These are phyloP conservation scores for Colletotrichum sublineola DNA, from an alignment of 2,329 filamentous ascomycete genomes.

Conservation along the genomic window DNA sequence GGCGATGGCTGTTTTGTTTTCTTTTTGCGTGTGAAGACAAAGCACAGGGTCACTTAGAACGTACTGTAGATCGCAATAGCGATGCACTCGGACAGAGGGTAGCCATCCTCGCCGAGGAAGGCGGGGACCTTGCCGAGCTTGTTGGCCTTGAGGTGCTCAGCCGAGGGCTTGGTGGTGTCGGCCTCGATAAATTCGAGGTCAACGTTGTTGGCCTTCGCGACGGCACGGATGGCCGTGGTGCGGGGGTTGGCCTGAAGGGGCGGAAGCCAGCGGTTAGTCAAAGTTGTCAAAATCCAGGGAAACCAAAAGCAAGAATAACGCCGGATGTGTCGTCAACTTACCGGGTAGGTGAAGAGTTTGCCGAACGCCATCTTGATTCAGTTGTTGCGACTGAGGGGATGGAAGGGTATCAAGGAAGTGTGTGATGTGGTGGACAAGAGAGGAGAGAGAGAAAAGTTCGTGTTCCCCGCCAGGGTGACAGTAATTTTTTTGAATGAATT, in stretches of 20 bases:
- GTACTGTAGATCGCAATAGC: slow-evolving; percentile 98
- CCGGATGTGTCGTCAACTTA: slow-evolving; percentile 58
- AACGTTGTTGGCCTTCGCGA: slow-evolving; percentile 97
- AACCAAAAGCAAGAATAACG: not conserved
- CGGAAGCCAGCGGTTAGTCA: slow-evolving; percentile 51
- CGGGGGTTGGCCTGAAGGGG: slow-evolving; percentile 83
- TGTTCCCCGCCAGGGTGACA: slow-evolving; percentile 34
- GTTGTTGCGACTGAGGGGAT: slow-evolving; percentile 46
- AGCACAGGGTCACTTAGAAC: slow-evolving; percentile 57
- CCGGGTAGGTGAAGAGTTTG: slow-evolving; percentile 92
- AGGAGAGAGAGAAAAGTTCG: slow-evolving; percentile 46
- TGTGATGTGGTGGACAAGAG: slow-evolving; percentile 47
- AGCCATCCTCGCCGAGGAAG: slow-evolving; percentile 94
- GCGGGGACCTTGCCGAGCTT: slow-evolving; percentile 91
- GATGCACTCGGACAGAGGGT: slow-evolving; percentile 87
- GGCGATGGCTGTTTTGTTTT: slow-evolving; percentile 17
- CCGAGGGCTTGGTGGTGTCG: slow-evolving; percentile 72
- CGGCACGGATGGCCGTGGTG: slow-evolving; percentile 87
- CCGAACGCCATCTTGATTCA: slow-evolving; percentile 89
- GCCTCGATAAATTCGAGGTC: slow-evolving; percentile 88
- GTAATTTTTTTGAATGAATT: slow-evolving; percentile 43
- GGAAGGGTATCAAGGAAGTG: slow-evolving; percentile 45
- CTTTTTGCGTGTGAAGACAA: slow-evolving; percentile 29
- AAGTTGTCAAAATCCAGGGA: slow-evolving; percentile 14
- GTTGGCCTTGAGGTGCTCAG: slow-evolving; percentile 88